A percentile compares a stretch with the other conserved stretches of the same genome.
Evolutionary conservation across 768 basidiomycete species (phyloP).

Genomic region (Cystobasidium ongulense): DNA sequence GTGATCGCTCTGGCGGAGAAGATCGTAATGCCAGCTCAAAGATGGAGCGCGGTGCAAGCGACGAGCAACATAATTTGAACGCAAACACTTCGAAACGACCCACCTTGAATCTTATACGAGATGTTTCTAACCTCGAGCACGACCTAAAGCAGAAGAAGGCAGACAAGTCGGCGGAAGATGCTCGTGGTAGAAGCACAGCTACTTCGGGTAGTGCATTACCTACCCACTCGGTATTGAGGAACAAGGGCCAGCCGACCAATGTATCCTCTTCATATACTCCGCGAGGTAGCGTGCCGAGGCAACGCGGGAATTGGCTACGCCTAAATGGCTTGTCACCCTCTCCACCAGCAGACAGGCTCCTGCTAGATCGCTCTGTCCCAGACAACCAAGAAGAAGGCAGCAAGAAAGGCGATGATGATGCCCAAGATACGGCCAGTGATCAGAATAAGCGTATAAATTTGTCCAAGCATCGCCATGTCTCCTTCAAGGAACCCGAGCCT

Average conservation of each 20-base stretch:
- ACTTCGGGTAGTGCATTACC: not conserved
- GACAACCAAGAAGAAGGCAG: not conserved
- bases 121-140: constrained; percentile 6
- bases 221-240: not conserved
- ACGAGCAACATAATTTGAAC: not conserved
- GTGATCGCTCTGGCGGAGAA: not conserved
- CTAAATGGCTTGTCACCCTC: constrained; percentile 21
- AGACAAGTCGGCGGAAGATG: not conserved
- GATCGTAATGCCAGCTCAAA: not conserved
- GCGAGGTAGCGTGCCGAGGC: not conserved
- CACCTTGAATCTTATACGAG: not conserved
- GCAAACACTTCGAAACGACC: not conserved
- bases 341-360: not conserved
- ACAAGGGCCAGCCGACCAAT: not conserved
- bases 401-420: not conserved
- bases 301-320: constrained; percentile 8
- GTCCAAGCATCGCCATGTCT: constrained; percentile 11
- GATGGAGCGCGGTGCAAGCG: not conserved
- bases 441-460: not conserved
- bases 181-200: not conserved
- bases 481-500: constrained; percentile 24
- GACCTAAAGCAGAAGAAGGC: not conserved
- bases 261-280: not conserved
- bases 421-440: not conserved
- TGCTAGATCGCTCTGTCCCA: not conserved